Base-by-base conservation (phyloP, 352 stramenopile species). In the Phytophthora idaei region DNA sequence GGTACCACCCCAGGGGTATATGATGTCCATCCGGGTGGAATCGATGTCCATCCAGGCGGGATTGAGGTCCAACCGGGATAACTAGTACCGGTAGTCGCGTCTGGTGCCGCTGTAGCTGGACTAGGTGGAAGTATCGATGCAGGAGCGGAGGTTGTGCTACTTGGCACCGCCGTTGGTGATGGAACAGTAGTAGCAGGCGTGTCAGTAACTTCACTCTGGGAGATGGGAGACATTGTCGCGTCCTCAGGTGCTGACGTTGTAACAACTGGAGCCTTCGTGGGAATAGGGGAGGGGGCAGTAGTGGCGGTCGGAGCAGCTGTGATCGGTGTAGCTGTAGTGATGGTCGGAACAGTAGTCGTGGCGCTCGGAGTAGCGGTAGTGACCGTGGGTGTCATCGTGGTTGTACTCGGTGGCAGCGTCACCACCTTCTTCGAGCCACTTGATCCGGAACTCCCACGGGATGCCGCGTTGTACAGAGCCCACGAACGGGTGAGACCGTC, bases 401-500 rank as follows among this genome's bases (percentile, higher is more conserved):
- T 65, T 48, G 42, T 55, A 39, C 51, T 65, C 47, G 67, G 67
- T 37, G 32, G 5, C 32, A 37, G 4, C 5, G 32, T 37, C 32
- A 37, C 32, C 8, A 37, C 32, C 32, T 37, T 37, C 32, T 4
- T 37, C 32, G 32, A 37, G 32, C 8, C 17, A 21, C 17, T 21
- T 21, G 17, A 21, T 21, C 17, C 17, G 17, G 17, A 21, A 21
- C 17, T 0, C 17, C 17, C 17, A 21, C 17, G 17, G 17, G 57
- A 67, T 9, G 64, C 64, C 8, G 64, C 64, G 7, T 59, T 72
- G 52, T 67, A 72, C 15, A 68, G 27, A 32, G 64, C 64, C 63
- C 64, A 72, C n/a, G 64, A 71, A 21, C 56, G 64, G 14, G 74
- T 77, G n/a, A 88, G 51, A 4, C 81, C 78, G 34, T 86, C 78